A percentile compares a stretch with the other conserved stretches of the same genome.
Evolutionary conservation across 805 yeast species (phyloP).

Genomic region (Debaryomyces tyrocola): DNA sequence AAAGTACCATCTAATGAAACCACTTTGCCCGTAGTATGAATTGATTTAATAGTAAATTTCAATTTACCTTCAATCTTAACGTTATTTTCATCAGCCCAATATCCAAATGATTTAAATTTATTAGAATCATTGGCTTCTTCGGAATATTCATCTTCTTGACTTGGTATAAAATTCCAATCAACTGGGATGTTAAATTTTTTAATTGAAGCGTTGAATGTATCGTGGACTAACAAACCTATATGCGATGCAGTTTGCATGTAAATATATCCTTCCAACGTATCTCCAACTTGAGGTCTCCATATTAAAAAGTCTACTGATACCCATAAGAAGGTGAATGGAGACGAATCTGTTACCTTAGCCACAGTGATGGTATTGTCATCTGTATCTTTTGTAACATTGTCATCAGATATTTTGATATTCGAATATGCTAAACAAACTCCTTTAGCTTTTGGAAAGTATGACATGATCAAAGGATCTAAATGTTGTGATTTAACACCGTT

Average conservation of each 20-base stretch:
- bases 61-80: conserved; percentile 80
- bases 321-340: conserved; percentile 92
- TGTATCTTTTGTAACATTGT: conserved; percentile 37
- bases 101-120: conserved; percentile 64
- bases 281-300: conserved; percentile 92
- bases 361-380: conserved; percentile 43
- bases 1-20: conserved; percentile 89
- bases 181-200: conserved; percentile 83
- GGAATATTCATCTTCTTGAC: conserved; percentile 61
- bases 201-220: conserved; percentile 92
- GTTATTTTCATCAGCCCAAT: conserved; percentile 82
- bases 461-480: conserved; percentile 86
- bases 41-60: conserved; percentile 67
- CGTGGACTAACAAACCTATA: conserved; percentile 86
- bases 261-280: conserved; percentile 78
- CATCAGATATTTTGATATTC: conserved; percentile 55
- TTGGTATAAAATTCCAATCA: conserved; percentile 81
- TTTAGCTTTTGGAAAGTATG: conserved; percentile 64
- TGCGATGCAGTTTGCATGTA: conserved; percentile 95
- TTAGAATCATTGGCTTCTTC: conserved; percentile 19
- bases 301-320: conserved; percentile 74
- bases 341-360: conserved; percentile 70
- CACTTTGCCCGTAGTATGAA: conserved; percentile 77
- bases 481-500: conserved; percentile 86
- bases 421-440: conserved; percentile 86